Evolutionary conservation across 768 basidiomycete species (phyloP).

Genomic region (Termitomyces eurrhizus): DNA sequence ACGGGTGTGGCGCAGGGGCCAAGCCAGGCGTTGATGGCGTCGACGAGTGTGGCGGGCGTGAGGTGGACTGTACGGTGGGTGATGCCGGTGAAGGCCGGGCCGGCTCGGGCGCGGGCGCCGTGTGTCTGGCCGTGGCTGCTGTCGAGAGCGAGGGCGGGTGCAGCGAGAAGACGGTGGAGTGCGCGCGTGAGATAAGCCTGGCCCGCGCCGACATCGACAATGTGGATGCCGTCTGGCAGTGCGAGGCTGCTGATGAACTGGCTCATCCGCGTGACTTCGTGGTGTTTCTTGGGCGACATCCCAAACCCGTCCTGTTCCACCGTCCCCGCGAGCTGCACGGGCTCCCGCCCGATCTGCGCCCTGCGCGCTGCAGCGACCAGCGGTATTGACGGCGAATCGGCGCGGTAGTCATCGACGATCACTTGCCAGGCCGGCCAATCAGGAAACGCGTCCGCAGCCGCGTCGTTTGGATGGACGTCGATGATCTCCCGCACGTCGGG

Average conservation of each 20-base stretch:
- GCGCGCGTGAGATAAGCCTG: constrained; percentile 66
- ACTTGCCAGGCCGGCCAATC: constrained; percentile 16
- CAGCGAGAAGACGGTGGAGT: constrained; percentile 29
- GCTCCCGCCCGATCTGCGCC: constrained; percentile 21
- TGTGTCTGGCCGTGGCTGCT: constrained; percentile 52
- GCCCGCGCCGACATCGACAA: constrained; percentile 74
- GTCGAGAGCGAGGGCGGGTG: constrained; percentile 65
- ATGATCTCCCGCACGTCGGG: constrained; percentile 29
- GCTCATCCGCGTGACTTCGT: constrained; percentile 67
- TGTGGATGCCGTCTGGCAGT: constrained; percentile 30
- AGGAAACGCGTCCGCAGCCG: constrained; percentile 20
- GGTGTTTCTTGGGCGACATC: constrained; percentile 75
- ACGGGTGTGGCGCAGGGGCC: constrained; percentile 16
- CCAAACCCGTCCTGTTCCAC: constrained; percentile 29
- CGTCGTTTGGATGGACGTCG: constrained; percentile 42
- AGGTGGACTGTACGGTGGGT: constrained; percentile 56
- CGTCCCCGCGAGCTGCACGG: constrained; percentile 18
- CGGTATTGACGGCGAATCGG: background rate
- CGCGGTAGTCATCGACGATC: constrained; percentile 17
- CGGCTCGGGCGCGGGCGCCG: constrained; percentile 37
- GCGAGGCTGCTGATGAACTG: constrained; percentile 28
- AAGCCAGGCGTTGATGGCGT: constrained; percentile 48
- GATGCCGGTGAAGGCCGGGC: constrained; percentile 29
- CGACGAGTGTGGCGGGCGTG: constrained; percentile 41
- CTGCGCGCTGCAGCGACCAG: constrained; percentile 20